A percentile compares a stretch with the other conserved stretches of the same genome.
phyloP scores from a whole-genome alignment of 495 filamentous ascomycete species.

The Massariosphaeria phaeospora region DNA sequence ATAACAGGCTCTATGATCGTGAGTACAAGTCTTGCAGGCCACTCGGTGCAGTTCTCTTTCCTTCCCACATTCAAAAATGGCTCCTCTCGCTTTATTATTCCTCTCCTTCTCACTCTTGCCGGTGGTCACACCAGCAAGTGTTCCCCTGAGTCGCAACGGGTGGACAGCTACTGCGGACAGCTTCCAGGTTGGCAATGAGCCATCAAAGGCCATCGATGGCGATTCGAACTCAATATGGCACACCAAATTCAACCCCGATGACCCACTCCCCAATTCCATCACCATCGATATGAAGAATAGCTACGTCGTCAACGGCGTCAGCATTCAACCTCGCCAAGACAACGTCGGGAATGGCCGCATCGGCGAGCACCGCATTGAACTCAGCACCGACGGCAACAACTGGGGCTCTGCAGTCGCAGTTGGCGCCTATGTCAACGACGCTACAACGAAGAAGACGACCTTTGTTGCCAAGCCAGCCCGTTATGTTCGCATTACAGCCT shows the following conservation, averaged over 20 bases:
- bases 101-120: not conserved
- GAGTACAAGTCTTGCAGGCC: no score
- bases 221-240: slow-evolving; percentile 35
- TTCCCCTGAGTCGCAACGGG: slow-evolving; percentile 35
- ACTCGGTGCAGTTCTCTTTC: no score
- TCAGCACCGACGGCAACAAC: slow-evolving; percentile 41
- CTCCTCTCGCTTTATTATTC: not conserved
- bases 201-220: slow-evolving; percentile 33
- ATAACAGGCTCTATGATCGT: no score
- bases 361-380: slow-evolving; percentile 41
- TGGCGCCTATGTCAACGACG: slow-evolving; percentile 12
- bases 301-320: slow-evolving; percentile 34
- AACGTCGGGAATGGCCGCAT: slow-evolving; percentile 39
- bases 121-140: not conserved
- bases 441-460: slow-evolving; percentile 8
- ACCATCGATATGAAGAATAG: slow-evolving; percentile 40
- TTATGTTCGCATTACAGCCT: slow-evolving; percentile 23
- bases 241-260: slow-evolving; percentile 31
- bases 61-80: no score
- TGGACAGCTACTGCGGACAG: slow-evolving; percentile 34
- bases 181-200: slow-evolving; percentile 31
- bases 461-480: slow-evolving; percentile 14
- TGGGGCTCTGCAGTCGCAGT: slow-evolving; percentile 25
- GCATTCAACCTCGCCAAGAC: slow-evolving; percentile 38
- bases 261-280: slow-evolving; percentile 36